Conservation (phyloP, 225 moss, liverwort and hornwort genomes). For the Marchantia paleacea region DNA sequence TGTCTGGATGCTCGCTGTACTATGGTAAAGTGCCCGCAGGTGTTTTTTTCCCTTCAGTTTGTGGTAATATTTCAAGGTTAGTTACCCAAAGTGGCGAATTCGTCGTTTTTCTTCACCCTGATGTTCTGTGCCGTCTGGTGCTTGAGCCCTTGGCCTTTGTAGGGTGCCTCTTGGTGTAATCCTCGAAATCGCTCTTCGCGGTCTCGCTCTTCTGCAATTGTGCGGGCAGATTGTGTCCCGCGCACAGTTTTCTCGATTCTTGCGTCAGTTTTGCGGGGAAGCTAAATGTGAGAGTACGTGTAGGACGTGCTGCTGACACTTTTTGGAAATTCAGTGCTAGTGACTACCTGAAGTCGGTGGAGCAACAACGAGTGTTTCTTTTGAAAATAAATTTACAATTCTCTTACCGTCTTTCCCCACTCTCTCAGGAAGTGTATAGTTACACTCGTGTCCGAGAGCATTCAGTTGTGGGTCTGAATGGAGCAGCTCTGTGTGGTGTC, state of each 20-base stretch:
- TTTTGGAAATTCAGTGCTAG: neutral
- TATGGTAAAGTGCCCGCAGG: neutral
- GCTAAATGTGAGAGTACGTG: slow-evolving; percentile 6
- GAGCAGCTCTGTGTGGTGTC: neutral
- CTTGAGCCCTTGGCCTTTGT: neutral
- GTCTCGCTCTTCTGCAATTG: slow-evolving; percentile 7
- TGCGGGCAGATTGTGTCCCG: slow-evolving; percentile 15
- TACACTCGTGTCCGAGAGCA: slow-evolving; percentile 20
- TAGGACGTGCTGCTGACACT: neutral
- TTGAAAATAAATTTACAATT: neutral
- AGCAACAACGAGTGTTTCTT: neutral
- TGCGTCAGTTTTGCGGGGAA: slow-evolving; percentile 24
- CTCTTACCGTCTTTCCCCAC: neutral
- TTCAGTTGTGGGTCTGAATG: neutral
- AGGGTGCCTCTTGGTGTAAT: neutral
- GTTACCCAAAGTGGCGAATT: slow-evolving; percentile 30
- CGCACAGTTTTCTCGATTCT: slow-evolving; percentile 31
- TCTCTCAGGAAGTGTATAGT: slow-evolving; percentile 13
- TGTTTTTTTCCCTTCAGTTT: neutral
- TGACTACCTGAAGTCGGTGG: neutral
- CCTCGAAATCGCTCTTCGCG: neutral
- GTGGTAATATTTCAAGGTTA: slow-evolving; percentile 21
- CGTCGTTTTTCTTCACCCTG: neutral
- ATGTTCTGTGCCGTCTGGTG: slow-evolving; percentile 5
- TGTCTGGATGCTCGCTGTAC: neutral